Base-by-base conservation (phyloP, 805 yeast species). In the Starmerella sp. region DNA sequence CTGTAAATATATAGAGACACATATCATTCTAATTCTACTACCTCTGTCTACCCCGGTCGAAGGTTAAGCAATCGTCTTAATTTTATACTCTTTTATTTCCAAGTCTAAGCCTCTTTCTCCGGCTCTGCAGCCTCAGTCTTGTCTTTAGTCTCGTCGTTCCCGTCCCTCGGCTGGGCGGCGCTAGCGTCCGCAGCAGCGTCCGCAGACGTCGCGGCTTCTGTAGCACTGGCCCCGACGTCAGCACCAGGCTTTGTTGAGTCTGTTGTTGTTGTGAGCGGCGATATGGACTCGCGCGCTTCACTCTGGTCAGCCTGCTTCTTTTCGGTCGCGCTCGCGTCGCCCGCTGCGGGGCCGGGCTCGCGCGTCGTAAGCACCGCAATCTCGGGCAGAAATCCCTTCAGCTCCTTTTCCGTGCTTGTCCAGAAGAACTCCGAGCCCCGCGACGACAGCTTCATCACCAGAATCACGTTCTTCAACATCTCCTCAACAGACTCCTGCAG, bases 381-480 rank as follows among this genome's bases (percentile, higher is more conserved):
- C 6, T 66, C 67, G 3, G 76, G 76, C 60, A 72, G 52, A 54
- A 73, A 70, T 31, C 66, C 62, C 50, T 69, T 72, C 15, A 72
- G 59, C 35, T 67, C 60, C 41, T 57, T 57, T 67, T 73, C 69
- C 1, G 74, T 70, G 51, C 64, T 66, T 14, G 57, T 51, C 76
- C 76, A 73, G 56, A 72, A 64, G 51, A 63, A 60, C 7, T 59
- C 63, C 34, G 63, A 56, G 8, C 67, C 70, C 48, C 66, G 65
- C 47, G 65, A 64, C 4, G 73, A 64, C 39, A 69, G 58, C 39
- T 63, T 59, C 58, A 72, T 67, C 6, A 73, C 76, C 29, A 73
- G 57, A 29, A 73, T 62, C 11, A 72, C 74, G 51, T 73, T 73
- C 56, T 73, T 73, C 49, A 73, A 66, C 55, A 71, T 67, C 62